Conservation (phyloP, 768 basidiomycete genomes). For the Pulveroboletus sp. region DNA sequence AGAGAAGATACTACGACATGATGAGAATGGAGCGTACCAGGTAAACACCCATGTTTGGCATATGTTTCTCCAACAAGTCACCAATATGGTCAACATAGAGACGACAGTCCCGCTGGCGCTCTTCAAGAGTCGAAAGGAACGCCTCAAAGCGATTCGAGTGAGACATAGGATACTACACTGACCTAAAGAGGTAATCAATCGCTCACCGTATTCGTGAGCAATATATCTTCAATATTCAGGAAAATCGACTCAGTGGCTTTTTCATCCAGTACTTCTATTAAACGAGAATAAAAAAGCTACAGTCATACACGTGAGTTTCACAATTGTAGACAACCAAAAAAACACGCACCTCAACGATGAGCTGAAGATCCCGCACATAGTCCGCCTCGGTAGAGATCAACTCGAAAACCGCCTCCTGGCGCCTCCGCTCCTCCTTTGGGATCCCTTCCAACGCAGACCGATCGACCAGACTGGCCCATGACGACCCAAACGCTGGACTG, state of each 20-base stretch:
- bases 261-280: constrained; percentile 67
- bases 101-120: constrained; percentile 87
- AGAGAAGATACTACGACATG: not conserved
- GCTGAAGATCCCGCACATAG: constrained; percentile 89
- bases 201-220: constrained; percentile 81
- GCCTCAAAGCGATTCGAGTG: constrained; percentile 39
- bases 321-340: not conserved
- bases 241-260: constrained; percentile 84
- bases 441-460: constrained; percentile 80
- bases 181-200: not conserved
- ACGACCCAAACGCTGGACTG: constrained; percentile 66
- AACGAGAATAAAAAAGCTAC: constrained; percentile 82
- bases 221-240: constrained; percentile 90
- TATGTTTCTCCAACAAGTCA: constrained; percentile 74
- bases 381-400: constrained; percentile 87
- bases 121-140: constrained; percentile 86
- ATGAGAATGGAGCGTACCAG: constrained; percentile 45
- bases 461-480: constrained; percentile 93
- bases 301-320: not conserved
- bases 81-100: constrained; percentile 88
- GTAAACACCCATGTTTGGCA: constrained; percentile 78
- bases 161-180: not conserved
- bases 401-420: constrained; percentile 97
- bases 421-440: constrained; percentile 70
- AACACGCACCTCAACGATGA: constrained; percentile 77